Evolutionary conservation across 345 rosid species (phyloP).

Genomic region (Limnanthes douglasii): DNA sequence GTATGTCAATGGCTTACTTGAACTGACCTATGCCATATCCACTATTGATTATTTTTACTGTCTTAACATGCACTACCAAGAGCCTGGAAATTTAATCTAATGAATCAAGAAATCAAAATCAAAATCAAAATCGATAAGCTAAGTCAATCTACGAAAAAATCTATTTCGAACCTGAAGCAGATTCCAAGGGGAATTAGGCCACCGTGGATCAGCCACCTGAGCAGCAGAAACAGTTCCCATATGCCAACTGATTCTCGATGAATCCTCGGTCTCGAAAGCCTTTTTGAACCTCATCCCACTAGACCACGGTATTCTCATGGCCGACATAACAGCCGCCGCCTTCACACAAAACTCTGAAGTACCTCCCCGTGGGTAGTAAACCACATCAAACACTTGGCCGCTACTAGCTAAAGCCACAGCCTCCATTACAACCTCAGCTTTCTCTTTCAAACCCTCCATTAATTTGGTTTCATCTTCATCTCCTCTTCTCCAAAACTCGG

Average conservation of each 20-base stretch:
- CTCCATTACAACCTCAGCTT: constrained; percentile 49
- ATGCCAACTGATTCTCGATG: constrained; percentile 89
- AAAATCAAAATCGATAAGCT: too few species aligned
- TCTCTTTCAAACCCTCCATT: constrained; percentile 32
- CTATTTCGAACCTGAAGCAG: constrained; percentile 97
- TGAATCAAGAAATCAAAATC: too few species aligned
- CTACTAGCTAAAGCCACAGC: constrained; percentile 48
- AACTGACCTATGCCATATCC: too few species aligned
- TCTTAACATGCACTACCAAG: too few species aligned
- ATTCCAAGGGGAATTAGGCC: constrained; percentile 94
- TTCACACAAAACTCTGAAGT: constrained; percentile 77
- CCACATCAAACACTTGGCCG: constrained; percentile 65
- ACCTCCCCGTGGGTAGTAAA: constrained; percentile 68
- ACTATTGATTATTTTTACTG: too few species aligned
- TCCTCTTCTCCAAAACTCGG: constrained; percentile 44
- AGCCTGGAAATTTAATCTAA: too few species aligned
- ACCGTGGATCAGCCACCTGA: constrained; percentile 73
- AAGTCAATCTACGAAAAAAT: too few species aligned
- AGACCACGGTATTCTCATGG: constrained; percentile 74
- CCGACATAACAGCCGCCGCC: constrained; percentile 41
- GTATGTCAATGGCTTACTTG: too few species aligned
- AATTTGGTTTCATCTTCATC: constrained; percentile 20
- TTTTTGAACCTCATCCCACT: constrained; percentile 94
- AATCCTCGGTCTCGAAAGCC: constrained; percentile 93
- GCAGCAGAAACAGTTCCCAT: constrained; percentile 87